Percentiles rank a stretch among this genome's conserved stretches.
phyloP scores from a whole-genome alignment of 768 basidiomycete genomes.

The Dictyophora rubrovolvata region DNA sequence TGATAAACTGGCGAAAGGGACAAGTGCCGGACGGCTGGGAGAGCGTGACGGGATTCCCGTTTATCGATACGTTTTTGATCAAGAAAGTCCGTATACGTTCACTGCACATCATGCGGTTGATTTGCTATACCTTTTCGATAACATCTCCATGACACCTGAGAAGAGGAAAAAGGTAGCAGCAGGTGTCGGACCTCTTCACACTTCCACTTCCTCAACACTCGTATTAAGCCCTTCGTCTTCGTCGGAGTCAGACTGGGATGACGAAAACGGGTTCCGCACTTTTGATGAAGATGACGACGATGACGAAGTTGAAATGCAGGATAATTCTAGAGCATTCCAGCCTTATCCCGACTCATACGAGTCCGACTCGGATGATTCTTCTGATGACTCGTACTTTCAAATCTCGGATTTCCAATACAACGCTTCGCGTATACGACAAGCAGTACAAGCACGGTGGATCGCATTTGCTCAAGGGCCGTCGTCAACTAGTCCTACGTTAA shows the following conservation, averaged over 20 bases:
- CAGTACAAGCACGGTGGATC: slow-evolving; percentile 67
- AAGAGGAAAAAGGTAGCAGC: neutral
- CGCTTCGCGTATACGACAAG: slow-evolving; percentile 46
- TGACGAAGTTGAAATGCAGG: slow-evolving; percentile 21
- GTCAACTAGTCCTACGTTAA: neutral
- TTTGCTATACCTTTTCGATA: slow-evolving; percentile 72
- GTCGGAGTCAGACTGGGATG: slow-evolving; percentile 17
- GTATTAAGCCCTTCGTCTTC: neutral
- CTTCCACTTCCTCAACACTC: neutral
- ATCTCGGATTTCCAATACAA: slow-evolving; percentile 59
- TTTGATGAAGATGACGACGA: slow-evolving; percentile 25
- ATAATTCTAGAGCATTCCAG: slow-evolving; percentile 21
- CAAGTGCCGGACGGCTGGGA: slow-evolving; percentile 21
- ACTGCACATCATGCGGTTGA: slow-evolving; percentile 64
- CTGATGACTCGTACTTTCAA: slow-evolving; percentile 44
- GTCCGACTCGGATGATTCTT: slow-evolving; percentile 19
- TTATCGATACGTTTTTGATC: slow-evolving; percentile 77
- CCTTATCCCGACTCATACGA: slow-evolving; percentile 12
- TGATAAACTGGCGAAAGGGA: slow-evolving; percentile 47
- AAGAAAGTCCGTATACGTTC: slow-evolving; percentile 58
- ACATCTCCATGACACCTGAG: slow-evolving; percentile 44
- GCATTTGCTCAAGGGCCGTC: slow-evolving; percentile 51
- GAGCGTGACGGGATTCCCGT: slow-evolving; percentile 50
- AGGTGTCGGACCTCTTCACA: slow-evolving; percentile 11
- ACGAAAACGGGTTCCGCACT: slow-evolving; percentile 18